phyloP scores from a whole-genome alignment of 1,284 basidiomycete genomes.

The Somion occarium region DNA sequence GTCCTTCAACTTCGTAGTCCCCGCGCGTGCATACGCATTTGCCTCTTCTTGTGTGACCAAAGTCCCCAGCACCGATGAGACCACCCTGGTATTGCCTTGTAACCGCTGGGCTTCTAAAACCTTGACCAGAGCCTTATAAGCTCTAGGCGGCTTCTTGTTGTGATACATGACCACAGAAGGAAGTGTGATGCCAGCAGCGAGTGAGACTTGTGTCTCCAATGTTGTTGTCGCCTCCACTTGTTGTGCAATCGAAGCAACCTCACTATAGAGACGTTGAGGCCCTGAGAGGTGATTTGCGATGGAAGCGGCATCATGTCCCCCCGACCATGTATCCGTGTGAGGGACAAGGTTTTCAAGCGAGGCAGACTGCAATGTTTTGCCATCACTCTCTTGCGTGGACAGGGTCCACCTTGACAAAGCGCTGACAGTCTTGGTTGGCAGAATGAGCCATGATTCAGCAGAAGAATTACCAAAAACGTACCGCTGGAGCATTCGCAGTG shows the following conservation, averaged over 20 bases:
- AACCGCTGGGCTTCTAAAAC: slow-evolving; percentile 27
- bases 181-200: not conserved
- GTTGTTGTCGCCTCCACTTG: not conserved
- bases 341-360: too few species aligned
- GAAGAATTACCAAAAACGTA: too few species aligned
- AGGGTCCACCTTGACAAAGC: too few species aligned
- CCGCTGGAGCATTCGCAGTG: too few species aligned
- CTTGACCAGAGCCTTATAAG: slow-evolving; percentile 23
- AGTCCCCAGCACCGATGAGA: slow-evolving; percentile 24
- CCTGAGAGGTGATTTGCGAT: too few species aligned
- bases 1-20: slow-evolving; percentile 41
- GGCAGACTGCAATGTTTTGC: too few species aligned
- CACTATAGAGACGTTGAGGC: not conserved
- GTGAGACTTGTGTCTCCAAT: not conserved
- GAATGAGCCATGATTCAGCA: too few species aligned
- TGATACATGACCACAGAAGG: slow-evolving; percentile 2
- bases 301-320: too few species aligned
- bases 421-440: too few species aligned
- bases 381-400: too few species aligned
- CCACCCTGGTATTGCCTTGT: slow-evolving; percentile 24
- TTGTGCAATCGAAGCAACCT: not conserved
- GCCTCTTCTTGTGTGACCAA: slow-evolving; percentile 18
- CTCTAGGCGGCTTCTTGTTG: slow-evolving; percentile 8
- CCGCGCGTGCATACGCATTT: slow-evolving; percentile 39
- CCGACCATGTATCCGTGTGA: too few species aligned